Conservation (phyloP, 441 rosid genomes). For the Jatropha multifida region DNA sequence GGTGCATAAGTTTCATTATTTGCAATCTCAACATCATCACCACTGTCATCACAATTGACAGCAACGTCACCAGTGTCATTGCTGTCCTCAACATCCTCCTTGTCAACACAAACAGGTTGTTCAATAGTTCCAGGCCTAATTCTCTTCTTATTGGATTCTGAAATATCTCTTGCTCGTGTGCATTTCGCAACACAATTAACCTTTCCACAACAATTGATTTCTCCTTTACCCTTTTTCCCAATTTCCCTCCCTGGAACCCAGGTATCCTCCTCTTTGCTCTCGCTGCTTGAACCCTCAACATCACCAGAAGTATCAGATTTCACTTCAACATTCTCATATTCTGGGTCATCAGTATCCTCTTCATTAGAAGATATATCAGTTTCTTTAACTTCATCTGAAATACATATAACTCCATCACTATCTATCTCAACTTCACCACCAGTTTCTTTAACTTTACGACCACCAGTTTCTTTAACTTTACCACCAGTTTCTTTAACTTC, state of each 20-base stretch:
- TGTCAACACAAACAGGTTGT: conserved; percentile 5
- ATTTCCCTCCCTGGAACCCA: not conserved
- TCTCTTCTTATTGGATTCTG: conserved; percentile 4
- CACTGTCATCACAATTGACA: not conserved
- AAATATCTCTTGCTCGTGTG: conserved; percentile 21
- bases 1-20: not conserved
- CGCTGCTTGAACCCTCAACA: conserved; percentile 1
- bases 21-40: not conserved
- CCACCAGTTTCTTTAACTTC: not conserved
- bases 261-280: not conserved
- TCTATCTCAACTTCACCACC: not conserved
- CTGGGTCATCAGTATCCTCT: conserved; percentile 19
- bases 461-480: conserved; percentile 15
- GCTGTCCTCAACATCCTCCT: conserved; percentile 7
- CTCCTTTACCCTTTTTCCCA: too few relatives aligned
- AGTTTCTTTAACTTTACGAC: not conserved
- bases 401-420: not conserved
- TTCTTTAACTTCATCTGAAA: conserved; percentile 16
- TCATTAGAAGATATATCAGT: conserved; percentile 2
- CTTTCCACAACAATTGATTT: not conserved
- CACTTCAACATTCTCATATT: conserved; percentile 10
- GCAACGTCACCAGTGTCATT: conserved; percentile 1
- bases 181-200: conserved; percentile 19
- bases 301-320: not conserved
- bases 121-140: conserved; percentile 17